Base-by-base conservation (phyloP, 2,329 filamentous ascomycete genomes). In the Endoconidiophora laricicola region DNA sequence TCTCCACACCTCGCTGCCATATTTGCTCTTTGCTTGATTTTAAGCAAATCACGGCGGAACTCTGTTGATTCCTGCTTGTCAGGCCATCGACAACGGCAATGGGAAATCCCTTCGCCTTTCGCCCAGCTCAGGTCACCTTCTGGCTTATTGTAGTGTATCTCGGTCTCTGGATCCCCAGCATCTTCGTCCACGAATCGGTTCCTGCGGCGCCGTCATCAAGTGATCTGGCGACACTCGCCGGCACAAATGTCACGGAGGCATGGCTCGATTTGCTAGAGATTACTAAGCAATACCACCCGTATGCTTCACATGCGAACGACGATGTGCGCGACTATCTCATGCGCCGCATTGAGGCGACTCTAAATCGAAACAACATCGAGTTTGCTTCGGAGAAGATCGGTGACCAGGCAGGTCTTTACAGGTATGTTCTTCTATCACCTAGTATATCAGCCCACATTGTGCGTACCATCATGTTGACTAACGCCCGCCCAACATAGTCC, bases 301-400 rank as follows among this genome's bases (percentile, higher is more conserved):
- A 86, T 68, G 95, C 94, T 65, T 88, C 83, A 57, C 80, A 72
- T 53, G 72, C 76, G 54, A 96, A 95, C 61, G 88, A 94, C 57
- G 69, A 78, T 22, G 79, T 95, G 33, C 79, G 85, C 54, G 68
- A 76, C 33, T 95, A 82, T 71, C 68, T 96, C 33, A 68, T 95
- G 54, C 59, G 67, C 16, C 77, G 87, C 53, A 75, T 94, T 52
- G 68, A 79, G 54, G 68, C 73, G 37, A 91, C 94, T 53, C 63
- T 90, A 55, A 67, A 74, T 29, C 67, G 69, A 20, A 86, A 83
- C 60, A 66, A 65, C 2, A 70, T 73, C 9, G 57, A 65, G 0
- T 77, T 69, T 60, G 65, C 59, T 2, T 63, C 61, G 4, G 69
- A 73, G 46, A 58, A 54, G n/a, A n/a, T 52, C 5, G 52, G 54